Percentiles rank a stretch among this genome's conserved stretches.
Conservation (phyloP, 2,329 filamentous ascomycete species). For the Claviceps pusilla region DNA sequence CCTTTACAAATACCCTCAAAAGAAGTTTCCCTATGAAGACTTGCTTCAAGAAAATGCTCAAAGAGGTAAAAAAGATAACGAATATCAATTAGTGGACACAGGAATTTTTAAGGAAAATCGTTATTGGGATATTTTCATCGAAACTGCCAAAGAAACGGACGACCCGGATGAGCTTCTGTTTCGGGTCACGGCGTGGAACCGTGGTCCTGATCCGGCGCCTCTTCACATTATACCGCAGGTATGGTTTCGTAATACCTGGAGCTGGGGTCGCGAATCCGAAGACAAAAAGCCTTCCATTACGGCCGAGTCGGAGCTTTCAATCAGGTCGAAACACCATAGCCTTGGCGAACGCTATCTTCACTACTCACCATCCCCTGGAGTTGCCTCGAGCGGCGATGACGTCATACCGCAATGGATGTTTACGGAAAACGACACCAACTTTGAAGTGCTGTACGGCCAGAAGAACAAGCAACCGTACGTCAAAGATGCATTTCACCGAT, state of each 20-base stretch:
- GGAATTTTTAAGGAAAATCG: conserved; percentile 74
- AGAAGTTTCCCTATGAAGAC: conserved; percentile 81
- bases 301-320: conserved; percentile 48
- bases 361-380: conserved; percentile 78
- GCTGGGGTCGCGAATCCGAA: conserved; percentile 67
- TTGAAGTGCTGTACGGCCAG: conserved; percentile 57
- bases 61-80: conserved; percentile 59
- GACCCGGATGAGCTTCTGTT: conserved; percentile 85
- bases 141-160: conserved; percentile 86
- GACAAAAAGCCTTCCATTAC: conserved; percentile 70
- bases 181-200: conserved; percentile 90
- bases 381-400: conserved; percentile 64
- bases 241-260: conserved; percentile 97
- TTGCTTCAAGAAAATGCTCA: conserved; percentile 70
- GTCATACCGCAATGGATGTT: conserved; percentile 76
- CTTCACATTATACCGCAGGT: conserved; percentile 88
- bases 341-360: conserved; percentile 73
- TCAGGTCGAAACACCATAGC: conserved; percentile 62
- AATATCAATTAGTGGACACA: conserved; percentile 87
- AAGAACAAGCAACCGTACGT: conserved; percentile 73
- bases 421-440: conserved; percentile 93
- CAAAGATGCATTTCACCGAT: conserved; percentile 86
- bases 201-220: conserved; percentile 77
- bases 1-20: conserved; percentile 93
- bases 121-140: conserved; percentile 96